Conservation (phyloP, 805 yeast genomes). For the Ogataea pignaliae region DNA sequence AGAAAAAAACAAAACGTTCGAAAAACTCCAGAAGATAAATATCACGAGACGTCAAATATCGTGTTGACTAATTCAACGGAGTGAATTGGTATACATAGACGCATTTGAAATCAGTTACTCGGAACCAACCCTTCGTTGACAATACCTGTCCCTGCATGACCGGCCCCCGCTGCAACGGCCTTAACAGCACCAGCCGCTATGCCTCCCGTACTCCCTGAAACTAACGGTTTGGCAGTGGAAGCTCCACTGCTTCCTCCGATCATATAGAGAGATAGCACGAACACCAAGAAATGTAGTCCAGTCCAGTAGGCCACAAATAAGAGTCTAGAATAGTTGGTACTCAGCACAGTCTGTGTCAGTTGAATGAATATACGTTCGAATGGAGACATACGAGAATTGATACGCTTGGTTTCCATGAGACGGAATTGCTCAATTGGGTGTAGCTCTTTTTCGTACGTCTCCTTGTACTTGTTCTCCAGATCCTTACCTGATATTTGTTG, state of each 20-base stretch:
- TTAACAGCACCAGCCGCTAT: slow-evolving; percentile 19
- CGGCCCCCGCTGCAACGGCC: slow-evolving; percentile 17
- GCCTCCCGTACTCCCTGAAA: slow-evolving; percentile 26
- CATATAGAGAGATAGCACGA: slow-evolving; percentile 56
- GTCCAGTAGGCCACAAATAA: slow-evolving; percentile 69
- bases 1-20: too few relatives aligned
- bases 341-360: slow-evolving; percentile 68
- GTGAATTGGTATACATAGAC: not conserved
- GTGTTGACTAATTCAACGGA: not conserved
- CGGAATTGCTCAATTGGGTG: slow-evolving; percentile 85
- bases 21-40: not conserved
- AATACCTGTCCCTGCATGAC: not conserved
- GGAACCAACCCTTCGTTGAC: not conserved
- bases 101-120: not conserved
- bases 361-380: slow-evolving; percentile 73
- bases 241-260: slow-evolving; percentile 28
- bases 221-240: slow-evolving; percentile 5
- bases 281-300: slow-evolving; percentile 69
- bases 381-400: slow-evolving; percentile 66
- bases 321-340: slow-evolving; percentile 68
- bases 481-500: slow-evolving; percentile 11
- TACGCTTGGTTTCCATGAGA: slow-evolving; percentile 70
- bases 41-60: not conserved
- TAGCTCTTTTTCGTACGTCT: slow-evolving; percentile 67
- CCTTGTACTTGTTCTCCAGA: slow-evolving; percentile 56